Conservation (phyloP, 2,329 filamentous ascomycete genomes). For the Trichoderma cornu-damae region DNA sequence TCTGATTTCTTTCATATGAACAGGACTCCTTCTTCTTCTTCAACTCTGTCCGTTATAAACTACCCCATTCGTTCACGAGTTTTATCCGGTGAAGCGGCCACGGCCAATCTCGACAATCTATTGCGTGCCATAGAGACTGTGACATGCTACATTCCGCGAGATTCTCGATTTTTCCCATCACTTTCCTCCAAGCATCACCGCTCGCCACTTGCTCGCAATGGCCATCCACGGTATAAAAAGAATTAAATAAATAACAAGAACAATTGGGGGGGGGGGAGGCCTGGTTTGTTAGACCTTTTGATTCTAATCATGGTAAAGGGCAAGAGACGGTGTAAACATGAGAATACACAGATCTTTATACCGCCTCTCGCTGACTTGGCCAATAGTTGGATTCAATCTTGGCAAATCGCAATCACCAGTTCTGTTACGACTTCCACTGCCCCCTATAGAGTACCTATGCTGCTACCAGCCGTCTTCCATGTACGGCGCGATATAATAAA, state of each 20-base stretch:
- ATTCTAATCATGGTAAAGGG: not conserved
- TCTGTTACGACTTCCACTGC: too few relatives aligned
- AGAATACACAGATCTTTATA: too few relatives aligned
- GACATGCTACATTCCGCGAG: not conserved
- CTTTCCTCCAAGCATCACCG: not conserved
- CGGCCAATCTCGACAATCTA: not conserved
- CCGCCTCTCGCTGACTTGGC: not conserved
- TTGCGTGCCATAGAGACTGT: not conserved
- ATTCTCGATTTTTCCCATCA: not conserved
- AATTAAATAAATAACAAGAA: not conserved
- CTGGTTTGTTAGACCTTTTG: too few relatives aligned
- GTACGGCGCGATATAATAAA: not conserved
- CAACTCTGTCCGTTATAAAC: too few relatives aligned
- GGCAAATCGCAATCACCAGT: not conserved
- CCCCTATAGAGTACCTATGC: not conserved
- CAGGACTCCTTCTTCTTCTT: too few relatives aligned
- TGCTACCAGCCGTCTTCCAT: not conserved
- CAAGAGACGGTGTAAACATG: too few relatives aligned
- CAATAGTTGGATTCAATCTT: not conserved
- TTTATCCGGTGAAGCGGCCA: too few relatives aligned
- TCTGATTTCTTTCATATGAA: too few relatives aligned
- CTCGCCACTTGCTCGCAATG: not conserved
- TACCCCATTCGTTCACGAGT: too few relatives aligned
- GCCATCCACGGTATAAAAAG: too few relatives aligned
- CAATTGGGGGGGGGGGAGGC: too few relatives aligned